A percentile compares a stretch with the other conserved stretches of the same genome.
phyloP scores from a whole-genome alignment of 129 eudicot species.

The Cynara cardunculus region DNA sequence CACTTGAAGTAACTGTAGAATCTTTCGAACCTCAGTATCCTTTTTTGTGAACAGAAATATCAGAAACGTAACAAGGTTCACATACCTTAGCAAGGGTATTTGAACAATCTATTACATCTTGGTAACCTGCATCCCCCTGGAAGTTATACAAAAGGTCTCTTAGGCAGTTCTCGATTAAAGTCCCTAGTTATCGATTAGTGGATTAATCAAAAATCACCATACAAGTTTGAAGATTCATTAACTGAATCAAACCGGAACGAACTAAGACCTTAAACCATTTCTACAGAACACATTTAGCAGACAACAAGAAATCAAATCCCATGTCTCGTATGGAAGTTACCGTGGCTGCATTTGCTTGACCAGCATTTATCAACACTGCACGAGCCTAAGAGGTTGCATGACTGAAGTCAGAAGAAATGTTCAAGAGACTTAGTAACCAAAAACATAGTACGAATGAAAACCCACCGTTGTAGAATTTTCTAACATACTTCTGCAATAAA shows the following conservation, averaged over 20 bases:
- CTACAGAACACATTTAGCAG: not conserved
- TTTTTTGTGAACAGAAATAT: not conserved
- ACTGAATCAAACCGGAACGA: not conserved
- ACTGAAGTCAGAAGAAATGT: not conserved
- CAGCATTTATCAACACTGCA: conserved; percentile 95
- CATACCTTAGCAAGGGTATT: conserved; percentile 73
- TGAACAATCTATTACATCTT: conserved; percentile 87
- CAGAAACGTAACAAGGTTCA: not conserved
- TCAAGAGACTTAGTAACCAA: not conserved
- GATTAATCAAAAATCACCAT: conserved; percentile 13
- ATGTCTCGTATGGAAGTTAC: conserved; percentile 26
- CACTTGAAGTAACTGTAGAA: conserved; percentile 67
- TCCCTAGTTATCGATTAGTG: not conserved
- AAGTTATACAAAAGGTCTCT: conserved; percentile 25
- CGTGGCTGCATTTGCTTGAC: conserved; percentile 96
- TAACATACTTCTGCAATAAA: conserved; percentile 64
- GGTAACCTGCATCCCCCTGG: conserved; percentile 96
- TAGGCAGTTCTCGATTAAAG: conserved; percentile 25
- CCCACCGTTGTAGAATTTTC: conserved; percentile 68
- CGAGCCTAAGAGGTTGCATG: conserved; percentile 66
- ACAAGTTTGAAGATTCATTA: not conserved
- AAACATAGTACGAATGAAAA: not conserved
- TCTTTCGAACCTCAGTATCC: not conserved
- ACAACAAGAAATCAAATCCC: not conserved
- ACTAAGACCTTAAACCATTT: not conserved